A percentile compares a stretch with the other conserved stretches of the same genome.
These are phyloP conservation scores for Coemansia umbellata DNA, from an alignment of 192 early-diverging fungal species.

Conservation along the genomic window DNA sequence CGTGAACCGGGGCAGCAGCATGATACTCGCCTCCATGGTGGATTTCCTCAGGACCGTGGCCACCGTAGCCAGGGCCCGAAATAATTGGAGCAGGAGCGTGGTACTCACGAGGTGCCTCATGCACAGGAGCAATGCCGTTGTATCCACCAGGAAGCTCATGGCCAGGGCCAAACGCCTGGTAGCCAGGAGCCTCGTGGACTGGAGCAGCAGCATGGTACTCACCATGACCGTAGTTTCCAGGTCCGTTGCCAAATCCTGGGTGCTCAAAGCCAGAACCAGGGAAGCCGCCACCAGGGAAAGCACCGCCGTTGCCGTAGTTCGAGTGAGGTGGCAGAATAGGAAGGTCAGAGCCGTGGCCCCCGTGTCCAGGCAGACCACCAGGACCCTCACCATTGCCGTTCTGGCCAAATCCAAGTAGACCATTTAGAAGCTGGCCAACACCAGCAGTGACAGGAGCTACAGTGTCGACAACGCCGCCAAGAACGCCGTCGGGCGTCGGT, in stretches of 20 bases:
- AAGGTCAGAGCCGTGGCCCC: no score
- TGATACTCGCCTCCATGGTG: background rate
- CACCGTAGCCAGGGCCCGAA: background rate
- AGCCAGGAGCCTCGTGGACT: constrained; percentile 2
- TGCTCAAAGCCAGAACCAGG: background rate
- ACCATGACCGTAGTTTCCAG: background rate
- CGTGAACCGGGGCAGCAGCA: background rate
- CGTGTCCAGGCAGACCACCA: background rate
- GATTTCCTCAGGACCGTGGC: constrained; percentile 1
- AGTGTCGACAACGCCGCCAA: constrained; percentile 21
- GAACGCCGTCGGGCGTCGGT: constrained; percentile 6
- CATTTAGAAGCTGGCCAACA: constrained; percentile 10
- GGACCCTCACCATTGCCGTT: background rate
- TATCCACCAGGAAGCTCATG: background rate
- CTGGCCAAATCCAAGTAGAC: constrained; percentile 17
- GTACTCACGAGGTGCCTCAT: background rate
- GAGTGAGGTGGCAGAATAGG: background rate
- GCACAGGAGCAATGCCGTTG: constrained; percentile 2
- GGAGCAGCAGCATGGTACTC: constrained; percentile 6
- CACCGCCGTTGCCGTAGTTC: background rate
- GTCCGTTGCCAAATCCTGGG: background rate
- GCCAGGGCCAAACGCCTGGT: background rate
- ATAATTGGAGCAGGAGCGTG: background rate
- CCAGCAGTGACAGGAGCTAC: constrained; percentile 21
- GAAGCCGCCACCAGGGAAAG: background rate